Evolutionary conservation across 164 flowering plant species (phyloP).

Genomic region (Chloranthus sessilifolius): DNA sequence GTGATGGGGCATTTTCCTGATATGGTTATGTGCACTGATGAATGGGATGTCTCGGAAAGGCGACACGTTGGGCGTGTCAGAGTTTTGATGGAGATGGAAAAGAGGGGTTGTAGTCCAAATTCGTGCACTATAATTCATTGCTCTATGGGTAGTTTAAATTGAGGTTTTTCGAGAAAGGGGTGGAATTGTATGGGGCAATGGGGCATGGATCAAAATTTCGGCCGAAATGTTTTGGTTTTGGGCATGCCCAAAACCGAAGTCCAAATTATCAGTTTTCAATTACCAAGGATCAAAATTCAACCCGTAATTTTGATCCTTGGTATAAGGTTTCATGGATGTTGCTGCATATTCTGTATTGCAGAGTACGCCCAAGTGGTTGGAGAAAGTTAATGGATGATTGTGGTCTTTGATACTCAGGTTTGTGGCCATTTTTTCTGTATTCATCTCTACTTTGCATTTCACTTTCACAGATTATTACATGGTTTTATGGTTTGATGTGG

Average conservation of each 20-base stretch:
- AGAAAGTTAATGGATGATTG: conserved; percentile 51
- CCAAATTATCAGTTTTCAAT: too few relatives aligned
- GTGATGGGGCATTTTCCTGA: conserved; percentile 84
- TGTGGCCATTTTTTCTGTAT: too few relatives aligned
- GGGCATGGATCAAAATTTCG: too few relatives aligned
- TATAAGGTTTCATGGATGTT: conserved; percentile 62
- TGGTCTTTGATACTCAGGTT: too few relatives aligned
- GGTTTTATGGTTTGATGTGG: too few relatives aligned
- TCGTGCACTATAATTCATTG: conserved; percentile 80
- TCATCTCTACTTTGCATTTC: too few relatives aligned
- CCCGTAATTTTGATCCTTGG: too few relatives aligned
- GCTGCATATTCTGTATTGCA: conserved; percentile 67
- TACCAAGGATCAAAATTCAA: too few relatives aligned
- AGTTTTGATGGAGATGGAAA: conserved; percentile 73
- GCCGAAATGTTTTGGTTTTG: too few relatives aligned
- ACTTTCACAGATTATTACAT: too few relatives aligned
- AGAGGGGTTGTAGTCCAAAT: conserved; percentile 66
- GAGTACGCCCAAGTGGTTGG: conserved; percentile 53
- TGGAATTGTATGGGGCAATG: conserved; percentile 59
- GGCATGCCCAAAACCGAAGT: too few relatives aligned
- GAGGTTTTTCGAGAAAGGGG: conserved; percentile 53
- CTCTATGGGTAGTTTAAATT: conserved; percentile 80
- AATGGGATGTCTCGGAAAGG: conserved; percentile 94
- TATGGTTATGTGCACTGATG: conserved; percentile 71
- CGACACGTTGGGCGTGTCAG: conserved; percentile 57